Evolutionary conservation across 2,329 filamentous ascomycete species (phyloP).

Genomic region (Aspergillus calidoustus): DNA sequence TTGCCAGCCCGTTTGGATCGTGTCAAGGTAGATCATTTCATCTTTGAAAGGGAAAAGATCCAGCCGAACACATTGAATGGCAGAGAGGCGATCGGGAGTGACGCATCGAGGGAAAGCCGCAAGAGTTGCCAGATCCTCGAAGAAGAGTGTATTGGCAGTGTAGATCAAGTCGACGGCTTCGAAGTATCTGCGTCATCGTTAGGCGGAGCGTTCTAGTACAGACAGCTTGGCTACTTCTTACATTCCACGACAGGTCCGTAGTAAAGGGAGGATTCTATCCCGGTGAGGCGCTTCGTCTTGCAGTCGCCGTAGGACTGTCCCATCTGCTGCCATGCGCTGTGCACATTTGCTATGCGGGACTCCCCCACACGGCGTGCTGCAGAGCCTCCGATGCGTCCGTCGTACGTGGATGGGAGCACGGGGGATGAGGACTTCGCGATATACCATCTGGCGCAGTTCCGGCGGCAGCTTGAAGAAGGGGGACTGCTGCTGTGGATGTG

Average conservation of each 20-base stretch:
- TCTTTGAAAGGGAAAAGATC: background rate
- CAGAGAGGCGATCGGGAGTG: background rate
- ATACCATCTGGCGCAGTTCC: background rate
- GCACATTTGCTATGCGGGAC: background rate
- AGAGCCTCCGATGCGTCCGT: background rate
- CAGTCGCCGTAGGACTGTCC: background rate
- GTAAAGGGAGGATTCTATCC: background rate
- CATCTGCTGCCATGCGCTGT: background rate
- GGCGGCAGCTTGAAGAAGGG: background rate
- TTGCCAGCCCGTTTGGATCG: background rate
- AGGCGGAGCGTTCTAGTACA: background rate
- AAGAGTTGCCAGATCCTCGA: background rate
- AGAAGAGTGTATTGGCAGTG: background rate
- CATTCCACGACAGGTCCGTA: background rate
- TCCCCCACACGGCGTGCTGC: background rate
- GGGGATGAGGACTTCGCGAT: background rate
- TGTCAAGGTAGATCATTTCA: too few species aligned
- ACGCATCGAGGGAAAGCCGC: background rate
- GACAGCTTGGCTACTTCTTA: background rate
- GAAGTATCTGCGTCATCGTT: background rate
- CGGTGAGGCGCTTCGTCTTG: background rate
- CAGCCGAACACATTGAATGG: background rate
- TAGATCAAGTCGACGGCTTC: background rate
- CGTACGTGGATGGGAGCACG: background rate
- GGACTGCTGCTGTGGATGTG: background rate